Percentiles rank a stretch among this genome's conserved stretches.
Conservation (phyloP, 495 filamentous ascomycete species). For the Hypomontagnella monticulosa region DNA sequence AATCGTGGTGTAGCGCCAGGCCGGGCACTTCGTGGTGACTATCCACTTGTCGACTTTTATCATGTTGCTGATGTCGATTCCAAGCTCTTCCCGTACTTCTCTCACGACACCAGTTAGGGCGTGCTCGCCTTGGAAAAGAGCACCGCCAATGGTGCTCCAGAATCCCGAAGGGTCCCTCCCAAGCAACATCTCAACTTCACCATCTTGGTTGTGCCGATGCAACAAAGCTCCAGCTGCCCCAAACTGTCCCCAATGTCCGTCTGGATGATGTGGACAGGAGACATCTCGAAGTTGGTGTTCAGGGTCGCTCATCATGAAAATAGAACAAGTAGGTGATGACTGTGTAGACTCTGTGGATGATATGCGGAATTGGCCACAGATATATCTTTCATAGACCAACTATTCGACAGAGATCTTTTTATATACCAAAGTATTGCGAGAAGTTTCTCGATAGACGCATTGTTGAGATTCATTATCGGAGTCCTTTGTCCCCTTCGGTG, state of each 20-base stretch:
- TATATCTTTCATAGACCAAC: too few species aligned
- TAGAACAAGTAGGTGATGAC: too few species aligned
- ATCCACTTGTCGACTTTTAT: neutral
- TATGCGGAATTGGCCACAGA: too few species aligned
- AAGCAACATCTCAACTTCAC: conserved; percentile 25
- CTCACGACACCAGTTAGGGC: neutral
- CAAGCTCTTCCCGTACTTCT: conserved; percentile 8
- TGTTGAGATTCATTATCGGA: too few species aligned
- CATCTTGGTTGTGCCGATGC: conserved; percentile 3
- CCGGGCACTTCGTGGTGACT: neutral
- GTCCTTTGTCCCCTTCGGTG: too few species aligned
- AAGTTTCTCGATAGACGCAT: too few species aligned
- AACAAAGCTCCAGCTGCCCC: conserved; percentile 17
- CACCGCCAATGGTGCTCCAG: conserved; percentile 16
- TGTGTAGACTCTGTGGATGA: too few species aligned
- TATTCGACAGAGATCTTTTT: too few species aligned
- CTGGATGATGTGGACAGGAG: too few species aligned
- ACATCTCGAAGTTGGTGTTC: too few species aligned
- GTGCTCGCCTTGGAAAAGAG: neutral
- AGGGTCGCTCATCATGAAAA: neutral
- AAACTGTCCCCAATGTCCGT: neutral
- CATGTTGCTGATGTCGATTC: neutral
- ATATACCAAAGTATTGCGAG: too few species aligned
- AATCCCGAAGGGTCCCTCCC: neutral
- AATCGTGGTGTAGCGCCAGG: conserved; percentile 16